phyloP scores from a whole-genome alignment of 306 rosid species.

The Nissolia schottii region DNA sequence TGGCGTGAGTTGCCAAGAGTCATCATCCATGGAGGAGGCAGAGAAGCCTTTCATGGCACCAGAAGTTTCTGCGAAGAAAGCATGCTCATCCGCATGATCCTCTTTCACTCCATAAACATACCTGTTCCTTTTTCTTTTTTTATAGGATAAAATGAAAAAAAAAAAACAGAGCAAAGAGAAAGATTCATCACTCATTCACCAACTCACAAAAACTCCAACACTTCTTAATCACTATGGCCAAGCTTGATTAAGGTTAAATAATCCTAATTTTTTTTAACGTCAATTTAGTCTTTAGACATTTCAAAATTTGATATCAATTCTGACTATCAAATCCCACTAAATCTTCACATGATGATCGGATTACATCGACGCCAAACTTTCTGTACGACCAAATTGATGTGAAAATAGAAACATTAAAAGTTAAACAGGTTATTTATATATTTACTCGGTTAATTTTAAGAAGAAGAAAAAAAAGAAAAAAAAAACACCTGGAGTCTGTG shows the following conservation, averaged over 20 bases:
- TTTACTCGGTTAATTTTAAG: no score
- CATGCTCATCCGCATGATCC: slow-evolving; percentile 67
- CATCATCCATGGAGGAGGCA: slow-evolving; percentile 53
- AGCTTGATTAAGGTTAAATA: no score
- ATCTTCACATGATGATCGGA: no score
- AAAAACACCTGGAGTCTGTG: slow-evolving; percentile 59
- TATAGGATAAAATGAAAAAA: not conserved
- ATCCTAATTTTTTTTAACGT: no score
- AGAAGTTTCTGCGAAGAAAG: slow-evolving; percentile 77
- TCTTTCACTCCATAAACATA: slow-evolving; percentile 56
- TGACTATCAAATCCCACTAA: no score
- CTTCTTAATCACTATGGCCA: not conserved
- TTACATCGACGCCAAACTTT: no score
- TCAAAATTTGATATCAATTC: no score
- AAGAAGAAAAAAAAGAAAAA: no score
- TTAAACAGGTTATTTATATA: no score
- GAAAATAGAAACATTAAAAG: no score
- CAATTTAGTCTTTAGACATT: no score
- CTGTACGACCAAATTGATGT: no score
- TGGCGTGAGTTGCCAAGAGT: slow-evolving; percentile 79
- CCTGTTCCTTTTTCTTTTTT: slow-evolving; percentile 54
- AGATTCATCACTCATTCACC: not conserved
- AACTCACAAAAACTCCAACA: not conserved
- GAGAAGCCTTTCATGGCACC: slow-evolving; percentile 54
- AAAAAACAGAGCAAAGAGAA: not conserved